phyloP scores from a whole-genome alignment of 768 basidiomycete genomes.

The Pholiota molesta region DNA sequence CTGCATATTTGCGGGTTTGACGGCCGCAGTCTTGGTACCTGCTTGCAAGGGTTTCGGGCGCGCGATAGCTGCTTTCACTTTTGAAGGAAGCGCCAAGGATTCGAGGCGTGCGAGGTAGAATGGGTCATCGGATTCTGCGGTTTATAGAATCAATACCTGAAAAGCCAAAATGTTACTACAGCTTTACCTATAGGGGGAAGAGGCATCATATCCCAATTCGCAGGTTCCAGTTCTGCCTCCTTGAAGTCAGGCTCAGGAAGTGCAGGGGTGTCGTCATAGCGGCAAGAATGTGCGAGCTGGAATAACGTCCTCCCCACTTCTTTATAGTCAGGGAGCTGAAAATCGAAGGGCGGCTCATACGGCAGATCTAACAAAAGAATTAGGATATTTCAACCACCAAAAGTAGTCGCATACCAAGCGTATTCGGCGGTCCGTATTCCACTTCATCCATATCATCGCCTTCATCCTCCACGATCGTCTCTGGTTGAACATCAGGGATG shows the following conservation, averaged over 20 bases:
- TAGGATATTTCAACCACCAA: not conserved
- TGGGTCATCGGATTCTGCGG: conserved; percentile 22
- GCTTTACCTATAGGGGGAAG: conserved; percentile 32
- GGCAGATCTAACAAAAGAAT: conserved; percentile 36
- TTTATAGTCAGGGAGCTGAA: conserved; percentile 47
- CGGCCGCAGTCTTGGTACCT: not conserved
- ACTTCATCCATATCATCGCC: conserved; percentile 45
- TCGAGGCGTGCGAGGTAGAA: conserved; percentile 20
- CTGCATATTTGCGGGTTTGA: not conserved
- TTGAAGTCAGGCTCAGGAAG: conserved; percentile 34
- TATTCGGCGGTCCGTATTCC: conserved; percentile 57
- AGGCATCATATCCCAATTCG: conserved; percentile 32
- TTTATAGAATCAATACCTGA: not conserved
- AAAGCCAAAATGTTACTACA: not conserved
- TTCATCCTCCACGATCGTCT: conserved; percentile 29
- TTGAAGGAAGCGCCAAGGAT: not conserved
- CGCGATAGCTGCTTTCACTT: not conserved
- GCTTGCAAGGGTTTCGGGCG: not conserved
- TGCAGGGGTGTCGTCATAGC: conserved; percentile 30
- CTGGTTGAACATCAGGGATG: conserved; percentile 29
- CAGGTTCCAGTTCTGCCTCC: conserved; percentile 22
- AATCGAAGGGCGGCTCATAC: conserved; percentile 47
- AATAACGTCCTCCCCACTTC: conserved; percentile 40
- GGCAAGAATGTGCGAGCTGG: conserved; percentile 35
- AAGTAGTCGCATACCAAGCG: conserved; percentile 31